A percentile compares a stretch with the other conserved stretches of the same genome.
Conservation (phyloP, 805 yeast species). For the Candida multigemmis region DNA sequence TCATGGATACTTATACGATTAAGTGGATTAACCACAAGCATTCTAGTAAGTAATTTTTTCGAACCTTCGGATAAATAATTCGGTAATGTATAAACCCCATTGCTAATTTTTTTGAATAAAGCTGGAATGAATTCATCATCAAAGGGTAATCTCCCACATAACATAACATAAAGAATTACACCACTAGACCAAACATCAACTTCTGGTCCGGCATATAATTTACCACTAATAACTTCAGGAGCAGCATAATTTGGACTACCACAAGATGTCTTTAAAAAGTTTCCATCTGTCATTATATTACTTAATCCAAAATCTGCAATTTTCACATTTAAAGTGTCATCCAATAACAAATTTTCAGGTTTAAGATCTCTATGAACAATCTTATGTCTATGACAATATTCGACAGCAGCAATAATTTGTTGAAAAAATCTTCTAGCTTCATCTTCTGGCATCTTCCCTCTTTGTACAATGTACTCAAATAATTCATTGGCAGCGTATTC, state of each 20-base stretch:
- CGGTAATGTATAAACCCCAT: constrained; percentile 89
- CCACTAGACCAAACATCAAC: constrained; percentile 98
- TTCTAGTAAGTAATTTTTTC: constrained; percentile 67
- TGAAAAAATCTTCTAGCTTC: constrained; percentile 93
- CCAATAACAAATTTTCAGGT: constrained; percentile 86
- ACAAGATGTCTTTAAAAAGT: constrained; percentile 87
- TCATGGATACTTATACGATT: constrained; percentile 89
- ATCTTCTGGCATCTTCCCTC: constrained; percentile 85
- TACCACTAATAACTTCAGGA: constrained; percentile 92
- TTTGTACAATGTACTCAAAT: constrained; percentile 90
- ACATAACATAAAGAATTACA: constrained; percentile 89
- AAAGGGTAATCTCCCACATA: constrained; percentile 91
- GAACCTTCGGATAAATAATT: constrained; percentile 82
- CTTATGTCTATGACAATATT: constrained; percentile 92
- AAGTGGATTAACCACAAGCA: constrained; percentile 92
- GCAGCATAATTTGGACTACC: constrained; percentile 98
- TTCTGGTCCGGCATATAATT: constrained; percentile 94
- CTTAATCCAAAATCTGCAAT: constrained; percentile 95
- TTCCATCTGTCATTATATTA: constrained; percentile 96
- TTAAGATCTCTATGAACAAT: constrained; percentile 95
- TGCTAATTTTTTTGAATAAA: constrained; percentile 81
- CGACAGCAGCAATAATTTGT: constrained; percentile 93
- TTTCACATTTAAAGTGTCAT: constrained; percentile 84
- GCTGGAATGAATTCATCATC: constrained; percentile 97
- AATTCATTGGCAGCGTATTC: constrained; percentile 96